Conservation (phyloP, 352 stramenopile species). For the Pythium vanterpoolii region DNA sequence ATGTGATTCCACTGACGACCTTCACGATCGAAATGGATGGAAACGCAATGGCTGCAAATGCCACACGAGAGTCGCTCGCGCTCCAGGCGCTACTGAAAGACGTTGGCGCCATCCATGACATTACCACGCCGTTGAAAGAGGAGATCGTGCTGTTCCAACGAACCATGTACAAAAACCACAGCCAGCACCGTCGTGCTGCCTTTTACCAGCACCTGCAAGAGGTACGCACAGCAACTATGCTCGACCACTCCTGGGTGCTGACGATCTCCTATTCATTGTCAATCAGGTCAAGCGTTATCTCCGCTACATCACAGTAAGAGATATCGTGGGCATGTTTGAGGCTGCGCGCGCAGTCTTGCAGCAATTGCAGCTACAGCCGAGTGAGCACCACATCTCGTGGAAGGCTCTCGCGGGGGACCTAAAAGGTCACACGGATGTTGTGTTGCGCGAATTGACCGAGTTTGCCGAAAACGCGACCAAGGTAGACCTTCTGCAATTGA, state of each 20-base stretch:
- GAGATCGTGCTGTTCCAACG: conserved; percentile 70
- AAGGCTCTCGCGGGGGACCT: conserved; percentile 59
- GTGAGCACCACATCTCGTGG: conserved; percentile 75
- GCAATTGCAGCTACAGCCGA: conserved; percentile 38
- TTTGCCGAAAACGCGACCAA: conserved; percentile 31
- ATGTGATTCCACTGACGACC: too few relatives aligned
- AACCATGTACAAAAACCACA: conserved; percentile 88
- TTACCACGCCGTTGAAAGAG: conserved; percentile 43
- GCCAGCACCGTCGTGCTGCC: conserved; percentile 75
- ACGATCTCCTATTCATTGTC: neutral
- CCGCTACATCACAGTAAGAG: conserved; percentile 39
- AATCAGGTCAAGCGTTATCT: conserved; percentile 63
- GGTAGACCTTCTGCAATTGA: conserved; percentile 9
- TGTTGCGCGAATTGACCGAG: conserved; percentile 42
- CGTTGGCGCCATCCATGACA: conserved; percentile 31
- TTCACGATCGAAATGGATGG: conserved; percentile 25
- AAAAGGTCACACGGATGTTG: conserved; percentile 47
- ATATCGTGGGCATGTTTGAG: conserved; percentile 35
- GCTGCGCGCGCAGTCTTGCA: conserved; percentile 40
- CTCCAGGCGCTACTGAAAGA: conserved; percentile 38
- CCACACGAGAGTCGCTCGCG: conserved; percentile 24
- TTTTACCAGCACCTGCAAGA: conserved; percentile 83
- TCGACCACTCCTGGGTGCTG: neutral
- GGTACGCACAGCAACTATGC: conserved; percentile 12
- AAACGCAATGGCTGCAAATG: conserved; percentile 10